Percentiles rank a stretch among this genome's conserved stretches.
Conservation (phyloP, 768 basidiomycete genomes). For the Phaeotremella fagi region DNA sequence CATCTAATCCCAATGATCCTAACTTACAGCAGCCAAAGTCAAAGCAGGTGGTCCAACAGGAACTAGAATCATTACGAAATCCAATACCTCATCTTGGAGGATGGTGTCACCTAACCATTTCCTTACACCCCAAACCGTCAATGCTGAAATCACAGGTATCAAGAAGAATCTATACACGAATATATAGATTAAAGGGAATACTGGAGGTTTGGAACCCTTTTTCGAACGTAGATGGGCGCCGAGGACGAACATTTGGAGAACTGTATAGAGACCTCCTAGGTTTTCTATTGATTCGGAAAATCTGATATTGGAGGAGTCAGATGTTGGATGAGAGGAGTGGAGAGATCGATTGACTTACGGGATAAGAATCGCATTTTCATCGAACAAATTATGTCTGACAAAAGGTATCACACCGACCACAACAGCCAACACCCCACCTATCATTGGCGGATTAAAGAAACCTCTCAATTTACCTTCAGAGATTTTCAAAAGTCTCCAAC, state of each 20-base stretch:
- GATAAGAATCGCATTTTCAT: constrained; percentile 26
- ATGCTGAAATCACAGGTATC: constrained; percentile 35
- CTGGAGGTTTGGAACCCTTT: constrained; percentile 21
- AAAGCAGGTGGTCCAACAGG: constrained; percentile 47
- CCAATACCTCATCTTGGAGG: constrained; percentile 35
- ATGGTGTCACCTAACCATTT: constrained; percentile 19
- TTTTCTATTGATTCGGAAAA: constrained; percentile 25
- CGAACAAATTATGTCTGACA: constrained; percentile 32
- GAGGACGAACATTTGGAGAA: constrained; percentile 43
- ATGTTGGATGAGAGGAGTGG: no score
- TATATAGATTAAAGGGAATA: constrained; percentile 34
- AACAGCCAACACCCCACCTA: constrained; percentile 41
- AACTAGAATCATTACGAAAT: constrained; percentile 39
- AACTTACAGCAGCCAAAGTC: constrained; percentile 43
- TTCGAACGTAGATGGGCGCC: constrained; percentile 43
- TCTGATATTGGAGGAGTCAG: constrained; percentile 15
- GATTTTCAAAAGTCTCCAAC: constrained; percentile 10
- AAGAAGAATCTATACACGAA: constrained; percentile 42
- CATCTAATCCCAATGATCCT: no score
- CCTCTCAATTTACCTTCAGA: constrained; percentile 3
- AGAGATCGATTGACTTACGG: constrained; percentile 36
- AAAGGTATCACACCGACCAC: constrained; percentile 38
- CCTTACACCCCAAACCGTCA: constrained; percentile 25
- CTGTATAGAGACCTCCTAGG: constrained; percentile 43
- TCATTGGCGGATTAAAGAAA: constrained; percentile 45